Percentiles rank a stretch among this genome's conserved stretches.
Evolutionary conservation across 495 filamentous ascomycete genomes (phyloP).

Genomic region (Astrothelium subdiscretum): DNA sequence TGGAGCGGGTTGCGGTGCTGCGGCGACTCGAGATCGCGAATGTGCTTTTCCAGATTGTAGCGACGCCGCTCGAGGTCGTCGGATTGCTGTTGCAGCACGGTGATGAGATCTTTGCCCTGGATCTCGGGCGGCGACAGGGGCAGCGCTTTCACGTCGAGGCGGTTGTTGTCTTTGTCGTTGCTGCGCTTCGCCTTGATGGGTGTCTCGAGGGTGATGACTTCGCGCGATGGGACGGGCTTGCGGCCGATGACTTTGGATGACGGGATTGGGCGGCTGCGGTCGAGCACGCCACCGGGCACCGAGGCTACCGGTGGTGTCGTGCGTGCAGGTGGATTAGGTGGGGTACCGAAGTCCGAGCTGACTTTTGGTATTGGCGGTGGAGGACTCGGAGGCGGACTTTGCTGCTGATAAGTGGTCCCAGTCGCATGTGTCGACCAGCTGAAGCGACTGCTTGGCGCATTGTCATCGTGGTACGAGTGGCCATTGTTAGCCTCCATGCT

Average conservation of each 20-base stretch:
- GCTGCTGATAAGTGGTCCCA: conserved; percentile 32
- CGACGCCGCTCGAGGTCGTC: conserved; percentile 54
- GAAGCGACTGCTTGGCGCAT: conserved; percentile 54
- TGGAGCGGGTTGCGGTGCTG: conserved; percentile 42
- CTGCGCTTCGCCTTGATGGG: not conserved
- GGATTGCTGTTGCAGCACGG: conserved; percentile 53
- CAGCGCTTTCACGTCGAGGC: conserved; percentile 42
- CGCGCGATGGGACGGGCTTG: not conserved
- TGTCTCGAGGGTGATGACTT: not conserved
- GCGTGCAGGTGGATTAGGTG: conserved; percentile 19
- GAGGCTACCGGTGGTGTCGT: not conserved
- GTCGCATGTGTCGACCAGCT: conserved; percentile 62
- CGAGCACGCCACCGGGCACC: not conserved
- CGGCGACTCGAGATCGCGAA: conserved; percentile 25
- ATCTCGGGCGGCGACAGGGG: conserved; percentile 47
- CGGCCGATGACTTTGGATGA: not conserved
- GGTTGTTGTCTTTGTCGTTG: conserved; percentile 32
- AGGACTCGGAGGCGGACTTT: conserved; percentile 35
- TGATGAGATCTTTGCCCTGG: conserved; percentile 47
- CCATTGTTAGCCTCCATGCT: conserved; percentile 2
- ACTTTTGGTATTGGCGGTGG: conserved; percentile 26
- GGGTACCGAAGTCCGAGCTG: conserved; percentile 11
- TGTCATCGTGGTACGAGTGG: conserved; percentile 10
- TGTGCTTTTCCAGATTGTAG: conserved; percentile 49
- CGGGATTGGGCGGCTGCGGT: not conserved